Percentiles rank a stretch among this genome's conserved stretches.
These are phyloP conservation scores for Claviceps quebecensis DNA, from an alignment of 2,329 filamentous ascomycete genomes.

Conservation along the genomic window DNA sequence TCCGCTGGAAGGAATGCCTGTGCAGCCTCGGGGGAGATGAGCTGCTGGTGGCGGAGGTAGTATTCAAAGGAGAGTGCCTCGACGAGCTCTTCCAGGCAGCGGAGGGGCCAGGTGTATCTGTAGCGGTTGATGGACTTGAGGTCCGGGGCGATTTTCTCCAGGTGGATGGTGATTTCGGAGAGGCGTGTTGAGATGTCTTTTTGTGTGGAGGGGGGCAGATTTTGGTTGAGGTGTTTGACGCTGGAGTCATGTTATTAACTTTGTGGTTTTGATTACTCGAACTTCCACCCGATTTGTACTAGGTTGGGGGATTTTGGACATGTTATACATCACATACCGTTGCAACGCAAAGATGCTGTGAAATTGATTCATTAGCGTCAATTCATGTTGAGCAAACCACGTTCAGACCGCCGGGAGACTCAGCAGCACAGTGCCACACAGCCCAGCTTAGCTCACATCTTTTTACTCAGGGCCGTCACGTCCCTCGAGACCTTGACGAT, in stretches of 20 bases:
- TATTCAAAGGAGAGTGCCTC: conserved; percentile 82
- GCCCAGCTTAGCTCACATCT: conserved; percentile 51
- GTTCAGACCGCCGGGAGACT: neutral
- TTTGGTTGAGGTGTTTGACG: conserved; percentile 46
- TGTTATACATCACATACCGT: conserved; percentile 23
- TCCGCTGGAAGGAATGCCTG: conserved; percentile 31
- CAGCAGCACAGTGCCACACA: neutral
- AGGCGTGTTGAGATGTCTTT: conserved; percentile 58
- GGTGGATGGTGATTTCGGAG: conserved; percentile 54
- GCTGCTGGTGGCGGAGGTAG: conserved; percentile 64
- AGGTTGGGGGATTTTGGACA: too few species aligned
- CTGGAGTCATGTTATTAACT: conserved; percentile 31
- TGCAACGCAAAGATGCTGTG: conserved; percentile 25
- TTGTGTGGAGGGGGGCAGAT: conserved; percentile 53
- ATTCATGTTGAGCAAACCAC: too few species aligned
- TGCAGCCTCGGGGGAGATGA: conserved; percentile 56
- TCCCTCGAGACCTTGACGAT: conserved; percentile 86
- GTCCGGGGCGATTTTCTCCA: conserved; percentile 55
- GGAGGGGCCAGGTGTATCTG: conserved; percentile 68
- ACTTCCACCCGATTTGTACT: too few species aligned
- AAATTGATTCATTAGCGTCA: neutral
- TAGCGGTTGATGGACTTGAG: conserved; percentile 66
- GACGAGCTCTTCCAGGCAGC: conserved; percentile 85
- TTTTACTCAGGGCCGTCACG: conserved; percentile 89
- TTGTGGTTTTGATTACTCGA: too few species aligned